Conservation (phyloP, 2,329 filamentous ascomycete genomes). For the Tetracladium maxilliforme region DNA sequence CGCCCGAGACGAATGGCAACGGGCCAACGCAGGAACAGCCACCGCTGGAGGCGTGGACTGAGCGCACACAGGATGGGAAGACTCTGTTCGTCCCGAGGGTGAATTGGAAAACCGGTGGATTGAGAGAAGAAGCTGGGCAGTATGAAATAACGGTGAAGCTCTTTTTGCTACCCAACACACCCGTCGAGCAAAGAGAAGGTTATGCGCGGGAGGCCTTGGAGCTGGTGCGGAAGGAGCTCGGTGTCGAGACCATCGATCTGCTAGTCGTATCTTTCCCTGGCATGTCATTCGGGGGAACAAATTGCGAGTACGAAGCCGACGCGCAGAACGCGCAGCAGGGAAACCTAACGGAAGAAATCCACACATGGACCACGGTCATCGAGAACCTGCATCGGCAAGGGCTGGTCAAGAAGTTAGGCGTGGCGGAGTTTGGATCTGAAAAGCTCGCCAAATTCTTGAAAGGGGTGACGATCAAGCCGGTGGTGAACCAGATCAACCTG, state of each 20-base stretch:
- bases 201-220: constrained; percentile 68
- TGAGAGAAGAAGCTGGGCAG: constrained; percentile 66
- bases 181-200: constrained; percentile 45
- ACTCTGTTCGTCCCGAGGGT: constrained; percentile 66
- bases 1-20: constrained; percentile 12
- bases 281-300: constrained; percentile 84
- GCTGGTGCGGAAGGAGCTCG: constrained; percentile 67
- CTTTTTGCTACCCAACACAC: constrained; percentile 66
- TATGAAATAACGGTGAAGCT: constrained; percentile 96
- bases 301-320: constrained; percentile 68
- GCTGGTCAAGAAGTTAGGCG: constrained; percentile 60
- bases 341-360: constrained; percentile 51
- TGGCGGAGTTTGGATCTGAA: constrained; percentile 83
- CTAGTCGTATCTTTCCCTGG: constrained; percentile 89
- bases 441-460: constrained; percentile 67
- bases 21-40: constrained; percentile 12
- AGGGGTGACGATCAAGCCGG: constrained; percentile 55
- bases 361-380: constrained; percentile 54
- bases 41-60: constrained; percentile 47
- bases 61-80: constrained; percentile 35
- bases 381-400: constrained; percentile 62
- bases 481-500: constrained; percentile 91
- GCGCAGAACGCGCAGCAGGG: constrained; percentile 45
- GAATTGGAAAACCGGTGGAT: constrained; percentile 53
- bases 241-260: constrained; percentile 64